Conservation (phyloP, 345 rosid genomes). For the Sonneratia caseolaris region DNA sequence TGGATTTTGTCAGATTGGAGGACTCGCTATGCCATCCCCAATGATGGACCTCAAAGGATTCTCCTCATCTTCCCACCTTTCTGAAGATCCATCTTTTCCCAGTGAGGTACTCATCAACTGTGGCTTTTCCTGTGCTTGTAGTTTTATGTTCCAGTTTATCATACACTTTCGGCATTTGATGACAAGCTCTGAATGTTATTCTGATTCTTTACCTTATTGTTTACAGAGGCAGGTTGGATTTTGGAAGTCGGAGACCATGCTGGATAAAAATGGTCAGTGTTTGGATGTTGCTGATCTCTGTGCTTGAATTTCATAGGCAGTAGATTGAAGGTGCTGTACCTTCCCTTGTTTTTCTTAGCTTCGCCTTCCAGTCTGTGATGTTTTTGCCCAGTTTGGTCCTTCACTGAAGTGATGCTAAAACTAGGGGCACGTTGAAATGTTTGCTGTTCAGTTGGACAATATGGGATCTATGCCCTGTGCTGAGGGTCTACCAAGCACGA, state of each 20-base stretch:
- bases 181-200: not conserved
- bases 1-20: not conserved
- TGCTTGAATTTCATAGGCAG: not conserved
- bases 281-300: not conserved
- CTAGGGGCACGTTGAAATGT: not conserved
- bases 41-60: slow-evolving; percentile 25
- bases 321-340: not conserved
- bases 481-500: not conserved
- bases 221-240: slow-evolving; percentile 39
- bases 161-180: not conserved
- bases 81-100: slow-evolving; percentile 22
- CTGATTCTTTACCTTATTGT: slow-evolving; percentile 10
- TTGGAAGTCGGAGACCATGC: slow-evolving; percentile 30
- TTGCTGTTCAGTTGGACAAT: not conserved
- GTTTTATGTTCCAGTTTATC: not conserved
- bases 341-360: not conserved
- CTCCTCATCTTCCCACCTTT: slow-evolving; percentile 22
- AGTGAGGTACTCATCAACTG: slow-evolving; percentile 24
- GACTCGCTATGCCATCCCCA: slow-evolving; percentile 27
- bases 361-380: not conserved
- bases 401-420: not conserved
- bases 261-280: slow-evolving; percentile 33
- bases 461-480: not conserved
- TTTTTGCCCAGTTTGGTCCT: not conserved
- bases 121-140: not conserved